phyloP scores from a whole-genome alignment of 2,329 filamentous ascomycete genomes.

The Xylaria sp. region DNA sequence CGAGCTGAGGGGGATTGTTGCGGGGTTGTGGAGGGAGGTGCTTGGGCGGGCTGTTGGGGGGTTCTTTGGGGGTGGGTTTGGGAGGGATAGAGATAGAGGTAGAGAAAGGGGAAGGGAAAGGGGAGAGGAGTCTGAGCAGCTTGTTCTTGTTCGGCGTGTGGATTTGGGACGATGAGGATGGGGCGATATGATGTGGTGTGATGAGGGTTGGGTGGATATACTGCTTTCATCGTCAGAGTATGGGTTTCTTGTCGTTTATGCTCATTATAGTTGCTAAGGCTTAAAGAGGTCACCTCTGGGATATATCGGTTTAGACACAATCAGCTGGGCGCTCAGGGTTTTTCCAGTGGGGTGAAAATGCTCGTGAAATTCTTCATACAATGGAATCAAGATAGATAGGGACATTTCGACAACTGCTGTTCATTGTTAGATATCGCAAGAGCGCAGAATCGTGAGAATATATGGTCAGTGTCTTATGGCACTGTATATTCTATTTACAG shows the following conservation, averaged over 20 bases:
- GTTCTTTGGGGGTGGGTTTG: constrained; percentile 67
- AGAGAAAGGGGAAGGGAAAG: constrained; percentile 29
- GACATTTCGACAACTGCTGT: too few relatives aligned
- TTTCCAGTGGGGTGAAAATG: too few relatives aligned
- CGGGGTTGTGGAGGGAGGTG: constrained; percentile 79
- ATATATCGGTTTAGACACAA: neutral
- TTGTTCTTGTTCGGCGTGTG: constrained; percentile 65
- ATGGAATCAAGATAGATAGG: too few relatives aligned
- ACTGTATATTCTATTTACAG: too few relatives aligned
- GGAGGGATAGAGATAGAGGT: constrained; percentile 41
- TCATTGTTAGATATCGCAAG: too few relatives aligned
- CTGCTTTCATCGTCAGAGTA: neutral
- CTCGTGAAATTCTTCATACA: too few relatives aligned
- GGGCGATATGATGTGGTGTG: too few relatives aligned
- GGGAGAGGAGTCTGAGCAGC: constrained; percentile 50
- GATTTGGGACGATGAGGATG: constrained; percentile 58
- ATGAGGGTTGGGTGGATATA: neutral
- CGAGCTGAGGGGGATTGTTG: constrained; percentile 76
- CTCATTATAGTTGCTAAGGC: neutral
- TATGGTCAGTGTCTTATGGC: too few relatives aligned
- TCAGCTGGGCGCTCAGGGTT: too few relatives aligned
- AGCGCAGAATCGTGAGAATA: too few relatives aligned
- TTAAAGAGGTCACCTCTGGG: neutral
- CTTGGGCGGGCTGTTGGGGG: constrained; percentile 72
- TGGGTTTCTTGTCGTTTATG: neutral